These are phyloP conservation scores for Anethum foeniculum DNA, from an alignment of 140 eudicot genomes.

Conservation along the genomic window DNA sequence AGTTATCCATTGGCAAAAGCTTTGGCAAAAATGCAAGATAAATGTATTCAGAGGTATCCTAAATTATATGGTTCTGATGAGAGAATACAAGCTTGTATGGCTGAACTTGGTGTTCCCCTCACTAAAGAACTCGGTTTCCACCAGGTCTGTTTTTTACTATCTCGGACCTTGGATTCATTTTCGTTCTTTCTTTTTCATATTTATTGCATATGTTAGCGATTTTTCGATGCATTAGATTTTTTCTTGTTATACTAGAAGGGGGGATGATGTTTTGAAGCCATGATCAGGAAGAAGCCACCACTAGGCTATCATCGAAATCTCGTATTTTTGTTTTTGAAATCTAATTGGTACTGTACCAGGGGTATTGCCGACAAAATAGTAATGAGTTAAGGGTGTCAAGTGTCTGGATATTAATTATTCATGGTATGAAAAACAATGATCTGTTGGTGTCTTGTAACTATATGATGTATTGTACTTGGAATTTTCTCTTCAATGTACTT, in stretches of 20 bases:
- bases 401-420: not conserved
- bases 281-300: not conserved
- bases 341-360: not conserved
- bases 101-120: conserved; percentile 96
- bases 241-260: not conserved
- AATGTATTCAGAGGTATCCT: conserved; percentile 83
- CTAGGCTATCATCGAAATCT: not conserved
- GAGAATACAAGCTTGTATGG: conserved; percentile 98
- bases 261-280: not conserved
- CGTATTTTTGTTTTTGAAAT: not conserved
- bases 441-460: not conserved
- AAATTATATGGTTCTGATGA: conserved; percentile 92
- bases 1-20: conserved; percentile 84
- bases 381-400: not conserved
- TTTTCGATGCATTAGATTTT: not conserved
- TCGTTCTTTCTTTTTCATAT: not conserved
- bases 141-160: conserved; percentile 46
- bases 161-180: not conserved
- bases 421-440: not conserved
- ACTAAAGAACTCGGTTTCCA: conserved; percentile 91
- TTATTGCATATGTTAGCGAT: not conserved
- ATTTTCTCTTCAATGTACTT: too few species aligned
- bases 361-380: not conserved
- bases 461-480: not conserved
- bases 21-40: conserved; percentile 72